A percentile compares a stretch with the other conserved stretches of the same genome.
These are phyloP conservation scores for Elongisporangium undulatum DNA, from an alignment of 352 stramenopile genomes.

Conservation along the genomic window DNA sequence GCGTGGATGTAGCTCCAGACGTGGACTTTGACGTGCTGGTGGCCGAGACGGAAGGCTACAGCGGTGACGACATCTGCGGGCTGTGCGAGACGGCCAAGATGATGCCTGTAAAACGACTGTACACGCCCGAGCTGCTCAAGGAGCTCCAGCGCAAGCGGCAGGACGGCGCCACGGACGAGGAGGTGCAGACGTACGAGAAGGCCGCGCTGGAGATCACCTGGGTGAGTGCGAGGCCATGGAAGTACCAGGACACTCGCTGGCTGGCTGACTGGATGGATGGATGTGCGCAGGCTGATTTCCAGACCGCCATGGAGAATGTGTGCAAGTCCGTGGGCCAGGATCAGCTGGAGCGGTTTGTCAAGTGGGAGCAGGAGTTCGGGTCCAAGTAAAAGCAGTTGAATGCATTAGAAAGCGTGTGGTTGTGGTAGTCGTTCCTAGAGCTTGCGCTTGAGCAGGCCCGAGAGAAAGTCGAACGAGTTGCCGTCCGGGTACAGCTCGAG, in stretches of 20 bases:
- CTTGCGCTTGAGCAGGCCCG: slow-evolving; percentile 83
- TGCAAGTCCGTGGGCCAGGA: slow-evolving; percentile 79
- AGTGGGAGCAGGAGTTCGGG: slow-evolving; percentile 80
- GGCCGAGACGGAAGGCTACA: slow-evolving; percentile 61
- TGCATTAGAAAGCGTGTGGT: neutral
- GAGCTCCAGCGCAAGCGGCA: neutral
- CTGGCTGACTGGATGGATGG: neutral
- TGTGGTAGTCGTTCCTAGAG: slow-evolving; percentile 21
- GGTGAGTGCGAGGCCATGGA: neutral
- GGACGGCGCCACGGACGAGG: neutral
- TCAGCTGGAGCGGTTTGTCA: slow-evolving; percentile 66
- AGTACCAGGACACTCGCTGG: neutral
- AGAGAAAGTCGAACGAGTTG: slow-evolving; percentile 89
- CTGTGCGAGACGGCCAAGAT: slow-evolving; percentile 73
- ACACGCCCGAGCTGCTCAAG: slow-evolving; percentile 56
- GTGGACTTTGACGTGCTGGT: slow-evolving; percentile 73
- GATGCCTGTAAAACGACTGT: slow-evolving; percentile 77
- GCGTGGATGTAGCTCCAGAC: slow-evolving; percentile 76
- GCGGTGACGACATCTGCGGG: slow-evolving; percentile 51
- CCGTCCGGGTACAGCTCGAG: slow-evolving; percentile 88
- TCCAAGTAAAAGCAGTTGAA: slow-evolving; percentile 47
- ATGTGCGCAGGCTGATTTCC: slow-evolving; percentile 38
- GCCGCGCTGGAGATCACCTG: neutral
- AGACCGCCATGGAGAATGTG: slow-evolving; percentile 69
- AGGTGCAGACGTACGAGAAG: neutral